Base-by-base conservation (phyloP, 768 basidiomycete species). In the Lactifluus echinatus region DNA sequence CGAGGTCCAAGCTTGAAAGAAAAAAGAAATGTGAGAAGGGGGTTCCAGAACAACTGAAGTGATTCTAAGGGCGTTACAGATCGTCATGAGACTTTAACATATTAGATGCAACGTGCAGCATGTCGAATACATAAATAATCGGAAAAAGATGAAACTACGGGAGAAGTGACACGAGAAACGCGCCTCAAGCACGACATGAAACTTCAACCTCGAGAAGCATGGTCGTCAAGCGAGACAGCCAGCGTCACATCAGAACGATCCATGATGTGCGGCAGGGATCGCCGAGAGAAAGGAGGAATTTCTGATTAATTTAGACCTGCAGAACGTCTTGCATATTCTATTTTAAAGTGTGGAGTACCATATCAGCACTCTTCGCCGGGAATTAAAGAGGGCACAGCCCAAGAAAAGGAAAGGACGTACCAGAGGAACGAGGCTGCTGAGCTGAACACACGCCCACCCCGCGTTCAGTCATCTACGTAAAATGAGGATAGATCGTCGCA, bases 341-440 rank as follows among this genome's bases (percentile, higher is more conserved):
- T 21, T 42, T 19, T 17, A 31, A 47, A 15, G 28, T 1, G 19
- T 19, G 43, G 24, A 31, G n/a, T 12, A n/a, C 39, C n/a, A 2
- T 24, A 19, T 42, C 34, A 53, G 17, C 46, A 43, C 39, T 19
- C 39, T 43, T 46, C 7, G 28, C 15, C 33, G 23, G 55, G 26
- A 8, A 29, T 24, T 23, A 15, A 54, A 36, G 15, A 23, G 43
- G 21, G 11, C 15, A 8, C 12, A 42, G 10, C 15, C 3, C 24
- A 4, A 33, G 12, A n/a, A 40, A 46, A 19, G 19, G 14, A 17
- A 29, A 34, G 26, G n/a, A 45, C 62, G 19, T 28, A 61, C 62
- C 48, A 63, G 36, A 4, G 56, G 56, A 21, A 39, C 28, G 10
- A 63, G 52, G 23, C 62, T 63, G 36, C 62, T 61, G n/a, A 61